Conservation (phyloP, 352 stramenopile species). For the Globisporangium middletonii region DNA sequence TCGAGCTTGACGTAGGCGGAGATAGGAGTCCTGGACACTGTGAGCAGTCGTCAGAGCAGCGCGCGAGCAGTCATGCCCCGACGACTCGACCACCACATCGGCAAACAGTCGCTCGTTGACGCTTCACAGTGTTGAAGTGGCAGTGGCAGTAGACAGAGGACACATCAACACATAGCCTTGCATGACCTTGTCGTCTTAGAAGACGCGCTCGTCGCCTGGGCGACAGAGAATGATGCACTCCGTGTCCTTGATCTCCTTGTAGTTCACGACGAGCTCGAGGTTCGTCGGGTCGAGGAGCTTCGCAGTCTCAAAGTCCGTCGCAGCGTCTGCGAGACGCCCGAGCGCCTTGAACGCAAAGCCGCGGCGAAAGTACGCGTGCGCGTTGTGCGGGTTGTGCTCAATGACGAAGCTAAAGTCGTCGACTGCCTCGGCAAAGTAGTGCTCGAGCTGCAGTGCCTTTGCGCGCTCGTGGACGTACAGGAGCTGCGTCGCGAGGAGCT, state of each 20-base stretch:
- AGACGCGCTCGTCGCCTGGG: constrained; percentile 53
- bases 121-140: constrained; percentile 8
- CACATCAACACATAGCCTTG: too few species aligned
- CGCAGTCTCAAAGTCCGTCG: constrained; percentile 66
- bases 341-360: constrained; percentile 68
- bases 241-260: constrained; percentile 62
- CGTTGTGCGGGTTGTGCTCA: constrained; percentile 66
- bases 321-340: constrained; percentile 44
- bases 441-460: constrained; percentile 74
- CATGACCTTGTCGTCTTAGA: constrained; percentile 9
- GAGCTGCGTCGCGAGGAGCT: constrained; percentile 16
- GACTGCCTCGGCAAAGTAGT: constrained; percentile 58
- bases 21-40: constrained; percentile 24
- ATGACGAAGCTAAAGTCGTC: constrained; percentile 74
- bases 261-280: constrained; percentile 71
- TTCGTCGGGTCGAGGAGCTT: constrained; percentile 59
- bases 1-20: too few species aligned
- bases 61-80: constrained; percentile 65
- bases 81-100: too few species aligned
- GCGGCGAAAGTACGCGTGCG: constrained; percentile 77
- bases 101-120: too few species aligned
- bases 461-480: constrained; percentile 69
- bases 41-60: constrained; percentile 60
- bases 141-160: too few species aligned
- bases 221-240: constrained; percentile 68